phyloP scores from a whole-genome alignment of 2,329 filamentous ascomycete genomes.

The Talaromyces sp. region DNA sequence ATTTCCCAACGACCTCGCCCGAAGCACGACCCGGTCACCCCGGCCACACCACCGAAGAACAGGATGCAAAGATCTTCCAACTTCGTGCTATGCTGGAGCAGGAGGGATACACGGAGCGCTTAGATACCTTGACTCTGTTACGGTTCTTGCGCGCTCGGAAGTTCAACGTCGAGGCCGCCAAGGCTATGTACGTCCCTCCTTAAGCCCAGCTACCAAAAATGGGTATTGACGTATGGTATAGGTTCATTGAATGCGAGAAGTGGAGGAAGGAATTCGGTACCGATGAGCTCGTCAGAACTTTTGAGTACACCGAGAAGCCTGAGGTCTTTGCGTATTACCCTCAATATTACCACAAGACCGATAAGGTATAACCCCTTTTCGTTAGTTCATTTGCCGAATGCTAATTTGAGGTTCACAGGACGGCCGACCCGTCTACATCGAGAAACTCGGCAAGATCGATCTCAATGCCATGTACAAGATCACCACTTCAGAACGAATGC shows the following conservation, averaged over 20 bases:
- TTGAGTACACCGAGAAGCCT: conserved; percentile 82
- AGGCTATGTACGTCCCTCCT: conserved; percentile 71
- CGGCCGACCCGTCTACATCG: conserved; percentile 94
- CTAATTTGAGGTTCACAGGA: conserved; percentile 57
- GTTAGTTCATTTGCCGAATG: not conserved
- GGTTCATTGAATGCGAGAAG: conserved; percentile 86
- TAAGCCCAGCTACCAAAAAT: not conserved
- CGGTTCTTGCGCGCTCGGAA: conserved; percentile 92
- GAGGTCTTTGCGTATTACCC: conserved; percentile 89
- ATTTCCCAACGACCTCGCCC: conserved; percentile 78
- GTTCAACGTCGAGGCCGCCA: conserved; percentile 79
- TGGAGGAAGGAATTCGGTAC: conserved; percentile 88
- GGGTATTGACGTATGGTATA: conserved; percentile 38
- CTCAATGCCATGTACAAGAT: conserved; percentile 87
- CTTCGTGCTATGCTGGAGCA: conserved; percentile 80
- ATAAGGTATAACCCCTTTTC: conserved; percentile 43
- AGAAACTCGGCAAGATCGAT: conserved; percentile 92
- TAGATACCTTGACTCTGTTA: conserved; percentile 90
- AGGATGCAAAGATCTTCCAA: conserved; percentile 87
- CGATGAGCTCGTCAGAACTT: conserved; percentile 73
- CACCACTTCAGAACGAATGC: conserved; percentile 88
- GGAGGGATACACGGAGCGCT: conserved; percentile 73
- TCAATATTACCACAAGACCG: conserved; percentile 93
- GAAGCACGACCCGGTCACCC: conserved; percentile 73
- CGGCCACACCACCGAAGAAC: conserved; percentile 78